Evolutionary conservation across 176 grass and related monocot species (phyloP).

Genomic region (Rhipidocladum racemiflorum): DNA sequence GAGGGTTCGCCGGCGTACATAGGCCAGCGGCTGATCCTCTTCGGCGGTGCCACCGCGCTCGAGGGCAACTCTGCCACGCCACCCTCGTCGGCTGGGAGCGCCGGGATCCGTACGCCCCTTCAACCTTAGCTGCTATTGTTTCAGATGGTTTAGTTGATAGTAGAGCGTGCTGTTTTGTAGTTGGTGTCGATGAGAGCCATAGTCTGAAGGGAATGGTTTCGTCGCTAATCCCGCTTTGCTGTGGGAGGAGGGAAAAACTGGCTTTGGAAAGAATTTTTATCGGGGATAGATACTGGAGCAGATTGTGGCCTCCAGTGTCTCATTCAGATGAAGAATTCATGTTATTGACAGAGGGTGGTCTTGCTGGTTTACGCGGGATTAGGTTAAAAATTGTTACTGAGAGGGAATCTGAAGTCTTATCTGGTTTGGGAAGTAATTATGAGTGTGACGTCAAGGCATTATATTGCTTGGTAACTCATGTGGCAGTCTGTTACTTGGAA

Average conservation of each 20-base stretch:
- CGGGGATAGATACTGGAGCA: not conserved
- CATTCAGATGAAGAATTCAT: not conserved
- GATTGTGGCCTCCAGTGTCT: not conserved
- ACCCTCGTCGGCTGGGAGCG: constrained; percentile 60
- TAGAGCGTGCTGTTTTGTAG: not conserved
- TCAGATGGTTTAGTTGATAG: not conserved
- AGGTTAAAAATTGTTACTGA: constrained; percentile 12
- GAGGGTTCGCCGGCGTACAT: constrained; percentile 58
- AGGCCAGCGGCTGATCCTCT: constrained; percentile 71
- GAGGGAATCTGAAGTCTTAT: not conserved
- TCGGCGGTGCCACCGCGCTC: constrained; percentile 86
- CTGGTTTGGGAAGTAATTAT: constrained; percentile 26
- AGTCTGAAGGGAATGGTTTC: not conserved
- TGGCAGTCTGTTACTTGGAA: constrained; percentile 7
- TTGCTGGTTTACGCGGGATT: not conserved
- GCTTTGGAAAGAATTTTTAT: not conserved
- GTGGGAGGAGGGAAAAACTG: not conserved
- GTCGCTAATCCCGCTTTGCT: not conserved
- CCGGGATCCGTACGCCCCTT: constrained; percentile 72
- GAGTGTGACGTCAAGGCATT: not conserved
- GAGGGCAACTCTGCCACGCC: constrained; percentile 74
- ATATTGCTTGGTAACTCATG: not conserved
- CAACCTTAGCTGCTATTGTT: not conserved
- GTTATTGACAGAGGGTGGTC: not conserved
- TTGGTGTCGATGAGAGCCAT: not conserved